Conservation (phyloP, 2,329 filamentous ascomycete genomes). For the Sarocladium oryzae region DNA sequence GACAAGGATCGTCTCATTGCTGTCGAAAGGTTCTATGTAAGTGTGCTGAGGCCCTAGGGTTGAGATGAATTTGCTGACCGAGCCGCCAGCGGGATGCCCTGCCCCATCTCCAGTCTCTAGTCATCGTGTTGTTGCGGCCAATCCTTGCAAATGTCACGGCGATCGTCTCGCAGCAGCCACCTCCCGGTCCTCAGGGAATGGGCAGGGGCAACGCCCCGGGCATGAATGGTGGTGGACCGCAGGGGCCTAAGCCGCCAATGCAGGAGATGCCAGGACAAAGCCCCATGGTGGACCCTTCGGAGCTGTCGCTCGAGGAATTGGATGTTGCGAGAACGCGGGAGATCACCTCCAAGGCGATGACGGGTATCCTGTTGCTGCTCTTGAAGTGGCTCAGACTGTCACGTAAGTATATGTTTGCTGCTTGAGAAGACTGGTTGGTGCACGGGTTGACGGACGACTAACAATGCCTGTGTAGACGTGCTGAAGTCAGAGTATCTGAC, state of each 20-base stretch:
- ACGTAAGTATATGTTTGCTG: slow-evolving; percentile 51
- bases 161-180: slow-evolving; percentile 59
- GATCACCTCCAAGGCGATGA: slow-evolving; percentile 84
- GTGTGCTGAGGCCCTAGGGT: slow-evolving; percentile 26
- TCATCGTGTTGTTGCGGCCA: slow-evolving; percentile 87
- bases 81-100: slow-evolving; percentile 59
- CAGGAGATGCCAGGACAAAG: slow-evolving; percentile 18
- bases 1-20: slow-evolving; percentile 60
- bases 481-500: slow-evolving; percentile 95
- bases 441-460: too few relatives aligned
- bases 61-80: slow-evolving; percentile 20
- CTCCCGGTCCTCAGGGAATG: slow-evolving; percentile 37
- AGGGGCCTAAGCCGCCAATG: slow-evolving; percentile 23
- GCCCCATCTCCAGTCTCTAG: slow-evolving; percentile 82
- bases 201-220: slow-evolving; percentile 32
- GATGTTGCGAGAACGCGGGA: slow-evolving; percentile 78
- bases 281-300: slow-evolving; percentile 32
- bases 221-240: slow-evolving; percentile 33
- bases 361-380: slow-evolving; percentile 79
- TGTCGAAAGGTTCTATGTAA: slow-evolving; percentile 80
- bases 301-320: slow-evolving; percentile 63
- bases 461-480: too few relatives aligned
- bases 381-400: slow-evolving; percentile 96
- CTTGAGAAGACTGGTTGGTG: too few relatives aligned
- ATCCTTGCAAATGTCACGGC: slow-evolving; percentile 83